A percentile compares a stretch with the other conserved stretches of the same genome.
phyloP scores from a whole-genome alignment of 768 basidiomycete genomes.

The Lepiota venenata region DNA sequence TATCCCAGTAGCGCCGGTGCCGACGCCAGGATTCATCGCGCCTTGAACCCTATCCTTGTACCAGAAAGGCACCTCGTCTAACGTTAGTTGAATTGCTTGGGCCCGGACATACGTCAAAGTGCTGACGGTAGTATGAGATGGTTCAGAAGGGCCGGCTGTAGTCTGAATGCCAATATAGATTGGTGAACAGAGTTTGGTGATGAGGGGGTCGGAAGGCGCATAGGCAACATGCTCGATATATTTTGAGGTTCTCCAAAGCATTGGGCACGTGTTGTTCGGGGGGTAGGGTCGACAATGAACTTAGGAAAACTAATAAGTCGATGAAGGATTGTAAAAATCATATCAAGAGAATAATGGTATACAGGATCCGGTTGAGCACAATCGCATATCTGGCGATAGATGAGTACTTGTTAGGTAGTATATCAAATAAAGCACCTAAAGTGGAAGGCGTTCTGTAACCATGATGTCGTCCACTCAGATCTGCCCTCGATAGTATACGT shows the following conservation, averaged over 20 bases:
- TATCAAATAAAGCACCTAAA: constrained; percentile 25
- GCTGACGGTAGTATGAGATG: constrained; percentile 49
- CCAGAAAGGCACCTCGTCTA: constrained; percentile 71
- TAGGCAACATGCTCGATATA: constrained; percentile 48
- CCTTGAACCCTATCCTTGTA: constrained; percentile 59
- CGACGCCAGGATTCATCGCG: constrained; percentile 45
- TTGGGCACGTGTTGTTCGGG: constrained; percentile 57
- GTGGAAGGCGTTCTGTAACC: constrained; percentile 48
- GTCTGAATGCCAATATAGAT: constrained; percentile 46
- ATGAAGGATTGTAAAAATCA: constrained; percentile 54
- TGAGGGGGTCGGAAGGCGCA: constrained; percentile 48
- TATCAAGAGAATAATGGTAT: constrained; percentile 55
- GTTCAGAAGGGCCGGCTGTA: constrained; percentile 29
- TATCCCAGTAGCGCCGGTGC: too few species aligned
- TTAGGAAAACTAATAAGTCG: constrained; percentile 40
- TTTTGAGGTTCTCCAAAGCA: constrained; percentile 47
- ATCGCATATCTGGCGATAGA: constrained; percentile 49
- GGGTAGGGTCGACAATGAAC: constrained; percentile 60
- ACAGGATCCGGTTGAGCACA: constrained; percentile 59
- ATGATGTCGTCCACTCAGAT: constrained; percentile 34
- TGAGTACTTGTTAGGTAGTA: background rate
- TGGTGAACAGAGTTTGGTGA: constrained; percentile 37
- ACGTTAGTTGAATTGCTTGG: constrained; percentile 60
- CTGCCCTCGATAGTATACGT: constrained; percentile 40
- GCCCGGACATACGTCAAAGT: constrained; percentile 63